These are phyloP conservation scores for Cladophialophora immunda DNA, from an alignment of 2,329 filamentous ascomycete genomes.

Conservation along the genomic window DNA sequence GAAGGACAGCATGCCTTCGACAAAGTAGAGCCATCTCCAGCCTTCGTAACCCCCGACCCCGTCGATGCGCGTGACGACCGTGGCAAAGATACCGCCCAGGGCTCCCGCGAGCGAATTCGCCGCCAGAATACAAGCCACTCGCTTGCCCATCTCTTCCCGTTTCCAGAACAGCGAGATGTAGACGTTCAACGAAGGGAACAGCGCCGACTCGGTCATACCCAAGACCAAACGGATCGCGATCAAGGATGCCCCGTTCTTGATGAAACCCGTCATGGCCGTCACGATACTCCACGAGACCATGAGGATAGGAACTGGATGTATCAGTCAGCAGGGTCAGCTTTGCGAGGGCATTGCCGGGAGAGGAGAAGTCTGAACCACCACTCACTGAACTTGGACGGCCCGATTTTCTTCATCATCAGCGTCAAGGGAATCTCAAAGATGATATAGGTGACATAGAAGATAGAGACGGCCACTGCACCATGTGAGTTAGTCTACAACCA, in stretches of 20 bases:
- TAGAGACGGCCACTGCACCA: not conserved
- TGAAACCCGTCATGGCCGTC: not conserved
- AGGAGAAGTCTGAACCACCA: not conserved
- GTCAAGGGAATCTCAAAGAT: constrained; percentile 9
- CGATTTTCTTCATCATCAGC: not conserved
- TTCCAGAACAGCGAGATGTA: constrained; percentile 68
- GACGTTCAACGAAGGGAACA: constrained; percentile 56
- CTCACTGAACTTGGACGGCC: constrained; percentile 5
- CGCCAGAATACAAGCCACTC: constrained; percentile 64
- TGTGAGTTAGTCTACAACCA: constrained; percentile 33
- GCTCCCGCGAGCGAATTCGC: constrained; percentile 76
- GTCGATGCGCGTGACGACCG: constrained; percentile 62
- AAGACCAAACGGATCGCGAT: constrained; percentile 47
- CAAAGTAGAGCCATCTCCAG: constrained; percentile 72
- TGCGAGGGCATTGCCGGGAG: too few species aligned
- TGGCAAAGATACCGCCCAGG: constrained; percentile 75
- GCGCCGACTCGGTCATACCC: constrained; percentile 48
- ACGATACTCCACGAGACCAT: not conserved
- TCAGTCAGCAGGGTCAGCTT: too few species aligned
- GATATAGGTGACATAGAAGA: constrained; percentile 6
- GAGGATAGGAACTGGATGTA: constrained; percentile 1
- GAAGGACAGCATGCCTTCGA: constrained; percentile 70
- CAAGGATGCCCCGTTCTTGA: constrained; percentile 1
- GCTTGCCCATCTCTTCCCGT: constrained; percentile 63
- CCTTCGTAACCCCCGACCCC: constrained; percentile 61